A percentile compares a stretch with the other conserved stretches of the same genome.
These are phyloP conservation scores for Pleurotus eryngii DNA, from an alignment of 768 basidiomycete genomes.

Conservation along the genomic window DNA sequence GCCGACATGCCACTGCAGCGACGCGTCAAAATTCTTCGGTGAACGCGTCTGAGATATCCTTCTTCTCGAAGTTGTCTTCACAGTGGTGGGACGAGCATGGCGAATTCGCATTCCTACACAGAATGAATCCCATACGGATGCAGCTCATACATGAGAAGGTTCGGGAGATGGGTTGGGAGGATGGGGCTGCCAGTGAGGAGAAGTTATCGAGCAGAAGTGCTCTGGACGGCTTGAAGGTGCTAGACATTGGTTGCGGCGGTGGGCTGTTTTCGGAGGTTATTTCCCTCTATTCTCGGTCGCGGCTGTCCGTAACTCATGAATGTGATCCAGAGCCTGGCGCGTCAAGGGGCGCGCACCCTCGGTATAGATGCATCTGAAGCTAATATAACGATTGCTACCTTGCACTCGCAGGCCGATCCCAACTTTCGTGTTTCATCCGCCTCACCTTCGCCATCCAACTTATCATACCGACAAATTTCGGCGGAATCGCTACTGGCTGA, in stretches of 20 bases:
- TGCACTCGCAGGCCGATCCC: constrained; percentile 81
- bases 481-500: constrained; percentile 73
- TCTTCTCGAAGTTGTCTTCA: constrained; percentile 86
- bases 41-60: constrained; percentile 79
- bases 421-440: constrained; percentile 37
- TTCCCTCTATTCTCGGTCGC: neutral
- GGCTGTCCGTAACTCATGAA: neutral
- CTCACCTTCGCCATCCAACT: constrained; percentile 5
- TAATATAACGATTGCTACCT: constrained; percentile 81
- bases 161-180: constrained; percentile 57
- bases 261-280: constrained; percentile 88
- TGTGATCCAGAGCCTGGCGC: constrained; percentile 65
- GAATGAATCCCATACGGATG: constrained; percentile 91
- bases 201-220: constrained; percentile 27
- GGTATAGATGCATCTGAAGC: constrained; percentile 91
- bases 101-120: constrained; percentile 84
- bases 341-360: constrained; percentile 82
- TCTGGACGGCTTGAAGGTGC: constrained; percentile 64
- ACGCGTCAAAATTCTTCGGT: constrained; percentile 41
- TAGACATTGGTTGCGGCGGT: constrained; percentile 96
- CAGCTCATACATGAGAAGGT: constrained; percentile 80
- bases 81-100: constrained; percentile 96
- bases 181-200: constrained; percentile 26
- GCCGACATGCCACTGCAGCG: constrained; percentile 1
- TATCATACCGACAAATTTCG: constrained; percentile 69